Percentiles rank a stretch among this genome's conserved stretches.
Conservation (phyloP, 495 filamentous ascomycete species). For the Ascobolus immersus region DNA sequence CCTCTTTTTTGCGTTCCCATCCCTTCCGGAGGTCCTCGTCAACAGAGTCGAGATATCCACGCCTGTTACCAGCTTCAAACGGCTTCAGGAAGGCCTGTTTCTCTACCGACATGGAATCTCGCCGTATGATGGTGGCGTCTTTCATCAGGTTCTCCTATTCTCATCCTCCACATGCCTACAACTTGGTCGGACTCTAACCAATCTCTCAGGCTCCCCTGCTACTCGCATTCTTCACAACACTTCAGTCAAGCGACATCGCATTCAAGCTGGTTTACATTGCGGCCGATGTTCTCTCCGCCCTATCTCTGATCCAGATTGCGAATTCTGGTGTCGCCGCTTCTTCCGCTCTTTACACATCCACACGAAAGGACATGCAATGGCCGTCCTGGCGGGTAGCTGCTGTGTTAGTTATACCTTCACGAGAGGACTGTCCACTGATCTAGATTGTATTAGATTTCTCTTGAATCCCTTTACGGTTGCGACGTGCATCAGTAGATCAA, state of each 20-base stretch:
- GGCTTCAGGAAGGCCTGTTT: conserved; percentile 91
- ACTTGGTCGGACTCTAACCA: conserved; percentile 2
- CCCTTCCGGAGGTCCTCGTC: conserved; percentile 60
- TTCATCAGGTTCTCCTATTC: conserved; percentile 42
- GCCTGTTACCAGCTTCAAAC: conserved; percentile 90
- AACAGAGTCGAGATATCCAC: conserved; percentile 91
- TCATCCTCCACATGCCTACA: background rate
- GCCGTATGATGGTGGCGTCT: conserved; percentile 92
- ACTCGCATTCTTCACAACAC: conserved; percentile 66
- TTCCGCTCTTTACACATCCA: conserved; percentile 48
- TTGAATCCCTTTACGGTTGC: conserved; percentile 91
- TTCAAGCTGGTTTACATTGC: conserved; percentile 58
- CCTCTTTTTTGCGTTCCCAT: conserved; percentile 57
- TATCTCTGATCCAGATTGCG: conserved; percentile 60
- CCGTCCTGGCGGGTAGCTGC: conserved; percentile 53
- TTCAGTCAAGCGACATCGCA: conserved; percentile 45
- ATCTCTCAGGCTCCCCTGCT: conserved; percentile 49
- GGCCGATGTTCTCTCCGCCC: conserved; percentile 59
- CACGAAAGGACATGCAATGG: conserved; percentile 53
- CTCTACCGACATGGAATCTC: conserved; percentile 90
- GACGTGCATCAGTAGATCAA: conserved; percentile 77
- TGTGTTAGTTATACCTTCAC: conserved; percentile 32
- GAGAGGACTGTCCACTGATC: conserved; percentile 7
- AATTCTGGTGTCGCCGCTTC: conserved; percentile 51
- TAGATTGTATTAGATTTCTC: conserved; percentile 33